Percentiles rank a stretch among this genome's conserved stretches.
phyloP scores from a whole-genome alignment of 1,284 basidiomycete genomes.

The Microbotryum silenes-acaulis region DNA sequence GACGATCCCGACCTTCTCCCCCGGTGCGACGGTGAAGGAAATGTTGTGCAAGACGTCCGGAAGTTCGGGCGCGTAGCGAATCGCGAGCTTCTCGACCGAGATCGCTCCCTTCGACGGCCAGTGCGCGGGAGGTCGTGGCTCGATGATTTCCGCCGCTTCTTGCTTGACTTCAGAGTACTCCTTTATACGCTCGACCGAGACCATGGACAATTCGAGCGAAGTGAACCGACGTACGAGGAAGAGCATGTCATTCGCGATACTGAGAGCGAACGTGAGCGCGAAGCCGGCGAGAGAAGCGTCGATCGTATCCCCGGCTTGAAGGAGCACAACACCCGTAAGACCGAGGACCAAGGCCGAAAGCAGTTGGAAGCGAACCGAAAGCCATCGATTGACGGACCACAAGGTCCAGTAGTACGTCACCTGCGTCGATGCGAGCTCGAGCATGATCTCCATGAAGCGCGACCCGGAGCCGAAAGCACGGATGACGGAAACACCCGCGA shows the following conservation, averaged over 20 bases:
- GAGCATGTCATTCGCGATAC: conserved; percentile 39
- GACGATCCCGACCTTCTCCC: conserved; percentile 78
- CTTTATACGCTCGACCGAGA: conserved; percentile 83
- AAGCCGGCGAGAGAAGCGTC: conserved; percentile 44
- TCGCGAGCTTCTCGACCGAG: conserved; percentile 55
- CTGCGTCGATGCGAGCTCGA: conserved; percentile 23
- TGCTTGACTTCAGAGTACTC: conserved; percentile 68
- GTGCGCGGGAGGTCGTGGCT: conserved; percentile 65
- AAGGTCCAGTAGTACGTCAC: conserved; percentile 30
- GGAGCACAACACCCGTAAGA: conserved; percentile 45
- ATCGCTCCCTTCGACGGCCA: conserved; percentile 64
- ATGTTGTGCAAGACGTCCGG: conserved; percentile 64
- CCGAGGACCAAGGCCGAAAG: conserved; percentile 31
- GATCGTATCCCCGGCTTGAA: conserved; percentile 43
- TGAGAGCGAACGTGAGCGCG: conserved; percentile 43
- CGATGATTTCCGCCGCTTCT: conserved; percentile 39
- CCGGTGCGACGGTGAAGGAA: conserved; percentile 55
- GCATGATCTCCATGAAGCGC: conserved; percentile 38
- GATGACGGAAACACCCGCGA: conserved; percentile 61
- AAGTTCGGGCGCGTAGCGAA: conserved; percentile 62
- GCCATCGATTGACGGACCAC: conserved; percentile 45
- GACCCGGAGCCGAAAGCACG: conserved; percentile 69
- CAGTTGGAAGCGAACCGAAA: conserved; percentile 35
- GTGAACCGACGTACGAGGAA: conserved; percentile 45
- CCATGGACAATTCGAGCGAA: conserved; percentile 85